A percentile compares a stretch with the other conserved stretches of the same genome.
These are phyloP conservation scores for Salisapilia sapeloensis DNA, from an alignment of 352 stramenopile genomes.

Conservation along the genomic window DNA sequence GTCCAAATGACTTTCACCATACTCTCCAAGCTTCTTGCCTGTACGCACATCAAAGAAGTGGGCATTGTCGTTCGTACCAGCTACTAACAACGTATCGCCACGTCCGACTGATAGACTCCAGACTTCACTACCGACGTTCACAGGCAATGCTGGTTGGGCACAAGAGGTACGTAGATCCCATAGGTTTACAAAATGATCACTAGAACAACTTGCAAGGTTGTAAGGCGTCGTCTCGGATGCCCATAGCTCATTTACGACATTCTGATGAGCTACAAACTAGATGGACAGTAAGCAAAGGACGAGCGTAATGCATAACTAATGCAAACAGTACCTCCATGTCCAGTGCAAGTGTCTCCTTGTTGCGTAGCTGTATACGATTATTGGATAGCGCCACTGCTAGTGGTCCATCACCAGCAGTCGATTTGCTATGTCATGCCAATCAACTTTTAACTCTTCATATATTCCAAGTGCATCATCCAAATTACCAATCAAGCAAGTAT, in stretches of 20 bases:
- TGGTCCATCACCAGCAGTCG: slow-evolving; percentile 30
- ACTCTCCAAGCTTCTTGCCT: slow-evolving; percentile 45
- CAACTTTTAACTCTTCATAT: background rate
- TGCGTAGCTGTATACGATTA: slow-evolving; percentile 46
- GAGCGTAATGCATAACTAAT: background rate
- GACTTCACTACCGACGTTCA: slow-evolving; percentile 45
- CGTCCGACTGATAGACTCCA: slow-evolving; percentile 68
- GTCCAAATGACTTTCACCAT: slow-evolving; percentile 81
- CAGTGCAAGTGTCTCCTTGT: slow-evolving; percentile 42
- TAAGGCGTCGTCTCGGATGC: slow-evolving; percentile 37
- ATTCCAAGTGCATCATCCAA: background rate
- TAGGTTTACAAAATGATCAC: slow-evolving; percentile 71
- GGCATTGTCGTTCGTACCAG: slow-evolving; percentile 54
- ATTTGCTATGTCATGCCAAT: slow-evolving; percentile 16
- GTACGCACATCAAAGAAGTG: slow-evolving; percentile 72
- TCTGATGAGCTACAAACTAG: slow-evolving; percentile 56
- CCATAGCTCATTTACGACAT: slow-evolving; percentile 71
- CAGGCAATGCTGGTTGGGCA: slow-evolving; percentile 30
- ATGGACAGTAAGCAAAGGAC: background rate
- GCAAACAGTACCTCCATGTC: slow-evolving; percentile 21
- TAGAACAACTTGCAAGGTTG: slow-evolving; percentile 69
- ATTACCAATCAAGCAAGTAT: slow-evolving; percentile 63
- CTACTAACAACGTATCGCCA: slow-evolving; percentile 57
- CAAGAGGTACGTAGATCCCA: slow-evolving; percentile 44
- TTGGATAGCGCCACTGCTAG: slow-evolving; percentile 54